Evolutionary conservation across 495 filamentous ascomycete genomes (phyloP).

Genomic region (Friedmanniomyces simplex): DNA sequence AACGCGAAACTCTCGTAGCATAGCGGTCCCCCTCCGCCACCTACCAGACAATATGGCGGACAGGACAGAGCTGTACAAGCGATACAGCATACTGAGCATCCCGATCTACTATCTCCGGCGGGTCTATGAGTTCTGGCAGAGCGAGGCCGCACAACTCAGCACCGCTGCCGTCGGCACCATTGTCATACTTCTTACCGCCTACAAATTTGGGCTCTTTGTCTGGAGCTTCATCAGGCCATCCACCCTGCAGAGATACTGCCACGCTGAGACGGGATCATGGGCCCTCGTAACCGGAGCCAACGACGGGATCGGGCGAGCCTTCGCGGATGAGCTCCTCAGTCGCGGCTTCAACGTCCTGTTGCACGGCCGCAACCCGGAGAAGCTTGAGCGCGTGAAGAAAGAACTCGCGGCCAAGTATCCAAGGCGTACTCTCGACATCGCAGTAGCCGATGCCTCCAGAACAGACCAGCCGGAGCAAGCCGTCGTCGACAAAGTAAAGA

Average conservation of each 20-base stretch:
- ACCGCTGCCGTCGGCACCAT: neutral
- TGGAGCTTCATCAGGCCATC: slow-evolving; percentile 6
- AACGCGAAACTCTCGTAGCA: no score
- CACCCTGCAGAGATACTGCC: slow-evolving; percentile 6
- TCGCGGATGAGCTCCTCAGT: slow-evolving; percentile 17
- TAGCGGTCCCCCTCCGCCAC: neutral
- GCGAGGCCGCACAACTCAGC: neutral
- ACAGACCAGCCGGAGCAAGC: slow-evolving; percentile 1
- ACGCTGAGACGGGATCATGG: slow-evolving; percentile 29
- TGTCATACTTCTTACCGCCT: neutral
- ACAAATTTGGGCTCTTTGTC: neutral
- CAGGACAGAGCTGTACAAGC: neutral
- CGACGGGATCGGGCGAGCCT: slow-evolving; percentile 45
- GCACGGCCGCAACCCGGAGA: slow-evolving; percentile 43
- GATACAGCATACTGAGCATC: neutral
- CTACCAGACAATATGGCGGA: neutral
- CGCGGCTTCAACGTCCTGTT: slow-evolving; percentile 48
- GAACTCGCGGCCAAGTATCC: slow-evolving; percentile 33
- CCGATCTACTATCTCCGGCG: neutral
- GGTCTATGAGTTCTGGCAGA: neutral
- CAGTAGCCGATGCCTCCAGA: slow-evolving; percentile 31
- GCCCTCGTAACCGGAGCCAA: slow-evolving; percentile 51
- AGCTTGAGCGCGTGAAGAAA: slow-evolving; percentile 31
- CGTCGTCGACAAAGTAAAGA: slow-evolving; percentile 15
- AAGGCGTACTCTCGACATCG: slow-evolving; percentile 11